Percentiles rank a stretch among this genome's conserved stretches.
phyloP scores from a whole-genome alignment of 495 filamentous ascomycete genomes.

The Darksidea phi region DNA sequence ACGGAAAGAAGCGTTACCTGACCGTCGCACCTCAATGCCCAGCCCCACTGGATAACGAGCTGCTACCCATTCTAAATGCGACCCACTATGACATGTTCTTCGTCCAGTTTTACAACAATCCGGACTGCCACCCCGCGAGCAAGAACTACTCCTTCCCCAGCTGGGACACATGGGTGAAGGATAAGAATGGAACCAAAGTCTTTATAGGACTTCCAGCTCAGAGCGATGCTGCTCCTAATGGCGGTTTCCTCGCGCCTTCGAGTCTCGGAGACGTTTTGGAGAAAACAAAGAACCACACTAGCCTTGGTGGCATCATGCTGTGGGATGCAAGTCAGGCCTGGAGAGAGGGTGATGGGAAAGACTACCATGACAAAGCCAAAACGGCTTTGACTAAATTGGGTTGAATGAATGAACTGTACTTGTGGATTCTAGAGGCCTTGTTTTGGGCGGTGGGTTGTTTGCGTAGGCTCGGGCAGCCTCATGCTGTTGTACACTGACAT shows the following conservation, averaged over 20 bases:
- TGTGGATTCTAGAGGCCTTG: too few species aligned
- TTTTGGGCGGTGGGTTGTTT: too few species aligned
- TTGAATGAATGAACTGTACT: too few species aligned
- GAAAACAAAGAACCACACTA: too few species aligned
- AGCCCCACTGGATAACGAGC: not conserved
- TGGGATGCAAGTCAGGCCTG: conserved; percentile 33
- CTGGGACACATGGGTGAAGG: not conserved
- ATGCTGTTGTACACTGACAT: too few species aligned
- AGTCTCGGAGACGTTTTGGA: too few species aligned
- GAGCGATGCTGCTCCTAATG: too few species aligned
- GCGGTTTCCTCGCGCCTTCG: too few species aligned
- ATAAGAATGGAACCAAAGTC: not conserved
- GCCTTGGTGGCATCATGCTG: conserved; percentile 34
- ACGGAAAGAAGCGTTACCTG: conserved; percentile 13
- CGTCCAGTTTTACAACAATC: conserved; percentile 49
- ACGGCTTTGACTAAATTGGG: too few species aligned
- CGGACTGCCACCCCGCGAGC: conserved; percentile 54
- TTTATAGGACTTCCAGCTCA: too few species aligned
- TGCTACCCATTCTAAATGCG: not conserved
- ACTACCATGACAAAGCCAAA: too few species aligned
- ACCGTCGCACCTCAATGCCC: conserved; percentile 33
- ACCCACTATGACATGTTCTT: conserved; percentile 22
- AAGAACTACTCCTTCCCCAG: conserved; percentile 34
- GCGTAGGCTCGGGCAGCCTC: too few species aligned
- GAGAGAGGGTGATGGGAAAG: conserved; percentile 7